A percentile compares a stretch with the other conserved stretches of the same genome.
These are phyloP conservation scores for Arthroderma uncinatum DNA, from an alignment of 2,329 filamentous ascomycete species.

Conservation along the genomic window DNA sequence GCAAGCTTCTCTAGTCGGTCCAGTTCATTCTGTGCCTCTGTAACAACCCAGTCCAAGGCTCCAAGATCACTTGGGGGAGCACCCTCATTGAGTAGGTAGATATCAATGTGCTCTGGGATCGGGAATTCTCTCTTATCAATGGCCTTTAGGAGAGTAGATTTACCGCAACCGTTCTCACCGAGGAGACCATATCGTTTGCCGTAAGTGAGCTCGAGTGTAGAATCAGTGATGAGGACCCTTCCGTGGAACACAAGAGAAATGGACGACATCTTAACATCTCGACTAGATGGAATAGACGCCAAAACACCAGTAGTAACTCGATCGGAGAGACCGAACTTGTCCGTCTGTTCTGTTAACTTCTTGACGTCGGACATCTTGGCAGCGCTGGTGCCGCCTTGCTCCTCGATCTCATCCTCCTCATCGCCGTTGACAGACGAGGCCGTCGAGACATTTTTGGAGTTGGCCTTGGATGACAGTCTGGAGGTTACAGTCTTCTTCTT, in stretches of 20 bases:
- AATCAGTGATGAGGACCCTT: conserved; percentile 87
- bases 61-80: conserved; percentile 79
- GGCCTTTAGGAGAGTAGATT: conserved; percentile 93
- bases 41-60: conserved; percentile 94
- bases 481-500: conserved; percentile 66
- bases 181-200: conserved; percentile 87
- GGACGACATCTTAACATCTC: conserved; percentile 95
- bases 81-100: conserved; percentile 96
- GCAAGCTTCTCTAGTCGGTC: conserved; percentile 77
- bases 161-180: conserved; percentile 98
- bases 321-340: conserved; percentile 91
- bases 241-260: conserved; percentile 94
- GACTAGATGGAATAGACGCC: conserved; percentile 68
- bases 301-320: conserved; percentile 97
- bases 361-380: conserved; percentile 71
- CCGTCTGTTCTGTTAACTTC: conserved; percentile 83
- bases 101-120: conserved; percentile 91
- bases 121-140: conserved; percentile 91
- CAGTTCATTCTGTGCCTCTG: conserved; percentile 85
- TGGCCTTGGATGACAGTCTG: conserved; percentile 57
- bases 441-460: conserved; percentile 51
- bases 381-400: conserved; percentile 57
- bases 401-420: conserved; percentile 57
- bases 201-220: conserved; percentile 83
- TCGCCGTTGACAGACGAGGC: conserved; percentile 61